A percentile compares a stretch with the other conserved stretches of the same genome.
These are phyloP conservation scores for Myxozyma mucilagina DNA, from an alignment of 805 yeast genomes.

Conservation along the genomic window DNA sequence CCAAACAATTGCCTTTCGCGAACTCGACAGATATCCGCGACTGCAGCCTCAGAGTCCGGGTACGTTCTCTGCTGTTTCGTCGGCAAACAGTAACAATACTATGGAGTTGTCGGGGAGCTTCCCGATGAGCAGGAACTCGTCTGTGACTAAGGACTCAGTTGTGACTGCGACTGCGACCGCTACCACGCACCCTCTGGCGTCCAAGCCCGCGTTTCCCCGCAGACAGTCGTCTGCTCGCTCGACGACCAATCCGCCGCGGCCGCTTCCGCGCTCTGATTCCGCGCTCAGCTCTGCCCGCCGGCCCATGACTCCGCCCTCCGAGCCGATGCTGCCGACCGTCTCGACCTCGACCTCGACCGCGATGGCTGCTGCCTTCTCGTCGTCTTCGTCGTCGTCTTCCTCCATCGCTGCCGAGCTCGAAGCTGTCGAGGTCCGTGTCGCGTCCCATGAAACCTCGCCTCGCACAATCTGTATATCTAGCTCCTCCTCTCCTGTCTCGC, in stretches of 20 bases:
- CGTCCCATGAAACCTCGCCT: constrained; percentile 11
- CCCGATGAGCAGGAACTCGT: neutral
- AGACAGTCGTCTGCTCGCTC: constrained; percentile 27
- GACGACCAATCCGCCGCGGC: neutral
- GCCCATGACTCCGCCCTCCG: neutral
- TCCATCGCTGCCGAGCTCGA: constrained; percentile 11
- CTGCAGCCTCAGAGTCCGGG: neutral
- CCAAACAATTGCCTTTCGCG: constrained; percentile 17
- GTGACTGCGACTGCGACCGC: no score
- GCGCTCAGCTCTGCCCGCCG: neutral
- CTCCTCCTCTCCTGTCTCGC: neutral
- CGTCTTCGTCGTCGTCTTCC: constrained; percentile 6
- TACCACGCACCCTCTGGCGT: neutral
- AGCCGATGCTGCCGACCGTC: neutral
- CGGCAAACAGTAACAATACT: neutral
- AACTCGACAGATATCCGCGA: constrained; percentile 28
- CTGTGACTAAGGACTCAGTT: no score
- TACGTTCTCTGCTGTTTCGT: no score
- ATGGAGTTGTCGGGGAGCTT: neutral
- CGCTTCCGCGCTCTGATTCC: neutral
- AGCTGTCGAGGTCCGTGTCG: constrained; percentile 12
- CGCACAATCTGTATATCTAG: constrained; percentile 10
- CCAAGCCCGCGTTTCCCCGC: constrained; percentile 15
- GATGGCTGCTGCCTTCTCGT: neutral
- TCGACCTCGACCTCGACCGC: neutral